Conservation (phyloP, 2,329 filamentous ascomycete genomes). For the Fusarium sp. region DNA sequence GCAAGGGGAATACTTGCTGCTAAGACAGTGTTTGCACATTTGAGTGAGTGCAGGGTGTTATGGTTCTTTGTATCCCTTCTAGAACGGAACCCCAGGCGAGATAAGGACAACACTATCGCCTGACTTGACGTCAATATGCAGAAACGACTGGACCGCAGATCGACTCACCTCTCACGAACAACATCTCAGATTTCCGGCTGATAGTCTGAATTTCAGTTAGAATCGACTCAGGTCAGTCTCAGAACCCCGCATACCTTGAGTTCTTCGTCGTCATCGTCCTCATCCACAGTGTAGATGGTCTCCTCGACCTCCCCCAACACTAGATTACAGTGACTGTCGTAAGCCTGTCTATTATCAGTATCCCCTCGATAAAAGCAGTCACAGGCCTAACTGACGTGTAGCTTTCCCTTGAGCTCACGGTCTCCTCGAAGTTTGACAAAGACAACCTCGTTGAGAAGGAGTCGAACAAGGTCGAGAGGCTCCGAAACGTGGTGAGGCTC, state of each 20-base stretch:
- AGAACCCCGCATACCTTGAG: conserved; percentile 67
- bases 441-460: conserved; percentile 94
- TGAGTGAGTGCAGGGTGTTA: not conserved
- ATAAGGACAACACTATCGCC: conserved; percentile 80
- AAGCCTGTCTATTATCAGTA: conserved; percentile 72
- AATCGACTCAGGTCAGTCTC: not conserved
- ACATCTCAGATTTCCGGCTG: conserved; percentile 98
- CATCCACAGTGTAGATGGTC: conserved; percentile 93
- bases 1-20: not conserved
- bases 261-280: conserved; percentile 86
- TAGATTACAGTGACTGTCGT: conserved; percentile 98
- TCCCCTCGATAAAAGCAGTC: not conserved
- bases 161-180: conserved; percentile 89
- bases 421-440: conserved; percentile 98
- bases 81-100: conserved; percentile 65
- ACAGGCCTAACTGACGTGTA: conserved; percentile 75
- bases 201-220: conserved; percentile 71
- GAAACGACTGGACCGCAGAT: not conserved
- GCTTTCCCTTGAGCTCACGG: conserved; percentile 90
- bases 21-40: not conserved
- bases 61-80: not conserved
- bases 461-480: conserved; percentile 93
- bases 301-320: conserved; percentile 97
- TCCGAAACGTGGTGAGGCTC: conserved; percentile 80
- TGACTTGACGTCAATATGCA: conserved; percentile 49